Percentiles rank a stretch among this genome's conserved stretches.
Conservation (phyloP, 2,329 filamentous ascomycete genomes). For the Tricladium varicosporioides region DNA sequence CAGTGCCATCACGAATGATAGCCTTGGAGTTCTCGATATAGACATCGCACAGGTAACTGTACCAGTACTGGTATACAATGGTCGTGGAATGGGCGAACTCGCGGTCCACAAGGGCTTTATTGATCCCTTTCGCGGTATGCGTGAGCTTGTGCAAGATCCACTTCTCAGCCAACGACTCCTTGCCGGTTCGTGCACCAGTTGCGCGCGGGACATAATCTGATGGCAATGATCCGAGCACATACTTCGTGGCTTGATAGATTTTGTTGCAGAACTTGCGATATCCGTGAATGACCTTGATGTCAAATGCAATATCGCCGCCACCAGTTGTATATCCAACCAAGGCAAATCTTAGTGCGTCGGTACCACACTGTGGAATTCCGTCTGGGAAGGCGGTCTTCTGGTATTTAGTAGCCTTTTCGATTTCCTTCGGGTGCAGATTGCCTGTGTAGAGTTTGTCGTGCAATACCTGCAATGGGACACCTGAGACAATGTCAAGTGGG, state of each 20-base stretch:
- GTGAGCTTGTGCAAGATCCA: slow-evolving; percentile 82
- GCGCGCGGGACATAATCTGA: slow-evolving; percentile 62
- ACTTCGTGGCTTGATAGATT: slow-evolving; percentile 96
- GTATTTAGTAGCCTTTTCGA: slow-evolving; percentile 83
- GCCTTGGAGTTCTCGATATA: slow-evolving; percentile 89
- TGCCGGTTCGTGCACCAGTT: slow-evolving; percentile 51
- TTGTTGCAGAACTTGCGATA: slow-evolving; percentile 98
- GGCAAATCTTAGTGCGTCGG: slow-evolving; percentile 88
- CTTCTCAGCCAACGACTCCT: slow-evolving; percentile 62
- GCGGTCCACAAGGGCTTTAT: slow-evolving; percentile 62
- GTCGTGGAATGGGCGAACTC: slow-evolving; percentile 74
- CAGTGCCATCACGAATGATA: slow-evolving; percentile 72
- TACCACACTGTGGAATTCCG: slow-evolving; percentile 90
- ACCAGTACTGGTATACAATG: slow-evolving; percentile 77
- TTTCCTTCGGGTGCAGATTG: slow-evolving; percentile 81
- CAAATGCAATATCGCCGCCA: slow-evolving; percentile 77
- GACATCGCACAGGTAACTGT: slow-evolving; percentile 74
- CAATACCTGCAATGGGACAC: slow-evolving; percentile 74
- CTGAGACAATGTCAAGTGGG: slow-evolving; percentile 87
- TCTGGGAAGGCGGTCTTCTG: slow-evolving; percentile 93
- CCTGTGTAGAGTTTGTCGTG: slow-evolving; percentile 78
- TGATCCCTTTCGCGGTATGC: slow-evolving; percentile 67
- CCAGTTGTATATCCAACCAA: slow-evolving; percentile 86
- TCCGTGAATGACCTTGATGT: slow-evolving; percentile 88
- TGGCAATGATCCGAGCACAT: slow-evolving; percentile 75